Conservation (phyloP, 2,329 filamentous ascomycete species). For the Aschersonia sp. region DNA sequence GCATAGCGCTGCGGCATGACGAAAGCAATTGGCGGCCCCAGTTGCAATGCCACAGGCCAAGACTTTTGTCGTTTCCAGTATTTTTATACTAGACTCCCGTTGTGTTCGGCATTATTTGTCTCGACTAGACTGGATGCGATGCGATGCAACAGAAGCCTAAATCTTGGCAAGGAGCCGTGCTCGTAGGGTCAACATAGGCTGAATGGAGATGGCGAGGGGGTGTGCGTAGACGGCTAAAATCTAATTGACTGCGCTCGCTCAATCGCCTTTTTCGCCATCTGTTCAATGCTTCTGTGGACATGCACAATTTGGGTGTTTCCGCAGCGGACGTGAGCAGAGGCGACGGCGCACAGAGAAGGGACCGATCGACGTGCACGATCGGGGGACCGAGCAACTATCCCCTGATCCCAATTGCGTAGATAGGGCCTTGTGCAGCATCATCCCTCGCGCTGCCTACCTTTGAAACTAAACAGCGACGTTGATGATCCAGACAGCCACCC, state of each 20-base stretch:
- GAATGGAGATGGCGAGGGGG: too few species aligned
- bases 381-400: too few species aligned
- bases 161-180: not conserved
- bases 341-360: too few species aligned
- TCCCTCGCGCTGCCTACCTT: not conserved
- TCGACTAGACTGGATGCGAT: not conserved
- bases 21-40: not conserved
- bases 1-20: not conserved
- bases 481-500: not conserved
- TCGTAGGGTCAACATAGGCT: not conserved
- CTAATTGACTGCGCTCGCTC: too few species aligned
- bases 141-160: not conserved
- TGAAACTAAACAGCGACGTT: not conserved
- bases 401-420: too few species aligned
- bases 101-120: not conserved
- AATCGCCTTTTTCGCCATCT: too few species aligned
- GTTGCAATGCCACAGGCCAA: slow-evolving; percentile 1
- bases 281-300: too few species aligned
- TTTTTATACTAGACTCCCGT: not conserved
- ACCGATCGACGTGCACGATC: too few species aligned
- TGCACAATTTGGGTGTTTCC: too few species aligned
- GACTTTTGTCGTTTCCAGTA: not conserved
- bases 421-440: not conserved
- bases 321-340: too few species aligned
- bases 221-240: too few species aligned